A percentile compares a stretch with the other conserved stretches of the same genome.
These are phyloP conservation scores for Corylus americana DNA, from an alignment of 306 rosid genomes.

Conservation along the genomic window DNA sequence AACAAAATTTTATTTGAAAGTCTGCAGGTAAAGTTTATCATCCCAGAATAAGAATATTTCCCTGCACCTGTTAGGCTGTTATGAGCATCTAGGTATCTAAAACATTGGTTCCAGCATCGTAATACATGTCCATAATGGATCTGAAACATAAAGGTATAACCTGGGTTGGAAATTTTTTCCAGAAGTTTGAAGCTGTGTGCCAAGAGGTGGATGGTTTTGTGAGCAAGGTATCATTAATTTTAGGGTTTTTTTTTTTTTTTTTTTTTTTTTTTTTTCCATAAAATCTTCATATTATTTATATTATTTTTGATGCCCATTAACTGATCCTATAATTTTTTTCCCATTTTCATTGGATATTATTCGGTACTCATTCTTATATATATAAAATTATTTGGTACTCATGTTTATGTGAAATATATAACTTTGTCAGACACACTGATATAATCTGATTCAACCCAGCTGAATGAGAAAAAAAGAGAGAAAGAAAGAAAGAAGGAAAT, in stretches of 20 bases:
- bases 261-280: background rate
- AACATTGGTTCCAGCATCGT: slow-evolving; percentile 9
- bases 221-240: slow-evolving; percentile 50
- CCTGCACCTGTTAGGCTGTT: background rate
- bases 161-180: slow-evolving; percentile 78
- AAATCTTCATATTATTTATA: background rate
- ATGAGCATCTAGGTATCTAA: slow-evolving; percentile 9
- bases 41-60: slow-evolving; percentile 5
- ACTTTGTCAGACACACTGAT: background rate
- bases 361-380: background rate
- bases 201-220: slow-evolving; percentile 77
- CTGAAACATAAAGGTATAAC: slow-evolving; percentile 45
- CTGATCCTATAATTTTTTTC: slow-evolving; percentile 2
- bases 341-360: background rate
- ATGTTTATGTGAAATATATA: background rate
- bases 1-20: slow-evolving; percentile 2
- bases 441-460: background rate
- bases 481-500: too few relatives aligned
- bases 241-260: background rate
- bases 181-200: slow-evolving; percentile 80
- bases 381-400: background rate
- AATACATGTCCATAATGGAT: slow-evolving; percentile 49
- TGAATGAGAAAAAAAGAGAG: background rate
- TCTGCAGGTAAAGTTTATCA: slow-evolving; percentile 32
- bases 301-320: background rate